Percentiles rank a stretch among this genome's conserved stretches.
These are phyloP conservation scores for Solanum virginianum DNA, from an alignment of 257 asterid genomes.

Conservation along the genomic window DNA sequence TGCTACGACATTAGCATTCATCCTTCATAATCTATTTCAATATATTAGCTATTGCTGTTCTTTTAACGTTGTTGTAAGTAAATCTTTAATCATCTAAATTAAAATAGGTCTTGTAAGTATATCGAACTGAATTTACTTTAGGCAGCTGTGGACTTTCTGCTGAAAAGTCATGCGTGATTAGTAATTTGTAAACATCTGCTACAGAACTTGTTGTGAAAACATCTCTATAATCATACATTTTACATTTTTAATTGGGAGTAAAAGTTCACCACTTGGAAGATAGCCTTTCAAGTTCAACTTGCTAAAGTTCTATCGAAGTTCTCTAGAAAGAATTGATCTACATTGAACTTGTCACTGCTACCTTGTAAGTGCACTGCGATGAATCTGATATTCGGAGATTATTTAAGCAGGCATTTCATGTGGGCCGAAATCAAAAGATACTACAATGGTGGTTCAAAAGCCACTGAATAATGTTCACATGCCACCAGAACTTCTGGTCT, in stretches of 20 bases:
- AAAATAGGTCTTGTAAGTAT: not conserved
- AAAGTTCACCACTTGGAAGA: not conserved
- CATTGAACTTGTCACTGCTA: not conserved
- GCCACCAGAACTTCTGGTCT: constrained; percentile 84
- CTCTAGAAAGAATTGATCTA: not conserved
- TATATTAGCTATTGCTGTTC: not conserved
- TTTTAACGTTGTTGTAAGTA: not conserved
- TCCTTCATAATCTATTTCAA: not conserved
- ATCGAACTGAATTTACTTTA: not conserved
- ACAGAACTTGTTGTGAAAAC: not conserved
- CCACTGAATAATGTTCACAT: constrained; percentile 55
- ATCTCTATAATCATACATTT: not conserved
- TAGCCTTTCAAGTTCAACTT: not conserved
- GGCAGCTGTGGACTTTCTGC: not conserved
- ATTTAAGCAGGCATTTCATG: constrained; percentile 16
- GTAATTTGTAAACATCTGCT: not conserved
- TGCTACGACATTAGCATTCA: not conserved
- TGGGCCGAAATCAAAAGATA: constrained; percentile 15
- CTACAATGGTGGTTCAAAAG: constrained; percentile 15
- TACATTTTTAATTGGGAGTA: not conserved
- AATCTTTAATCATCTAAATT: not conserved
- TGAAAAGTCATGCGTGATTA: not conserved
- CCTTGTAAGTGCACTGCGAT: not conserved
- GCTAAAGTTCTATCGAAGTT: not conserved
- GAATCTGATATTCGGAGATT: not conserved